Percentiles rank a stretch among this genome's conserved stretches.
These are phyloP conservation scores for Neltuma alba DNA, from an alignment of 306 rosid genomes.

Conservation along the genomic window DNA sequence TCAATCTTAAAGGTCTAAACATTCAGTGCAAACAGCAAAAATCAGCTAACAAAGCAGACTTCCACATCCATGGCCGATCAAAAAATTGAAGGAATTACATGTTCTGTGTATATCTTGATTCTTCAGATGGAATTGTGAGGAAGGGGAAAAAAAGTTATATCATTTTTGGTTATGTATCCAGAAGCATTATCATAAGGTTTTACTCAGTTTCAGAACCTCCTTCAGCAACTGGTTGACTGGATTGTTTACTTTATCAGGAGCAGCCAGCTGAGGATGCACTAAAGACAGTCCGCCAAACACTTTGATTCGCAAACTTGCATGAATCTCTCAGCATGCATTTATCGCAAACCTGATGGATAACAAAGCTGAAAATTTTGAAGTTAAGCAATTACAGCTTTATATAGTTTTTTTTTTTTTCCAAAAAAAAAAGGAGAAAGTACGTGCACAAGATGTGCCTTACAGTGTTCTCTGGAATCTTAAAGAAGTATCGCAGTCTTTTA, in stretches of 20 bases:
- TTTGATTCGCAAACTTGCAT: slow-evolving; percentile 55
- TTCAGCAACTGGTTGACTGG: slow-evolving; percentile 59
- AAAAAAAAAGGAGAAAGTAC: background rate
- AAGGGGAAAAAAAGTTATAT: background rate
- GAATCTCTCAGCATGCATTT: slow-evolving; percentile 37
- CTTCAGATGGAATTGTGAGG: background rate
- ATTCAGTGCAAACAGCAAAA: background rate
- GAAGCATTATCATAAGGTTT: slow-evolving; percentile 33
- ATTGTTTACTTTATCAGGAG: slow-evolving; percentile 53
- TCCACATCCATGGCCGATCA: background rate
- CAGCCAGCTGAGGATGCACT: slow-evolving; percentile 51
- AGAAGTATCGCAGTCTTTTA: slow-evolving; percentile 66
- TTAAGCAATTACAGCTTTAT: background rate
- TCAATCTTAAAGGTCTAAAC: too few species aligned
- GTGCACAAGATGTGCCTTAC: slow-evolving; percentile 38
- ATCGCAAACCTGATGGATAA: slow-evolving; percentile 47
- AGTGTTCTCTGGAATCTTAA: slow-evolving; percentile 62
- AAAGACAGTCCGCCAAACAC: slow-evolving; percentile 48
- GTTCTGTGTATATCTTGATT: background rate
- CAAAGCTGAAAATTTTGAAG: slow-evolving; percentile 9
- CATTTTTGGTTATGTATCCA: slow-evolving; percentile 20
- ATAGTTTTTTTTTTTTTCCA: slow-evolving; percentile 5
- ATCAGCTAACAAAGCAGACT: background rate
- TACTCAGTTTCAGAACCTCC: slow-evolving; percentile 65
- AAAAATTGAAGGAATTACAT: background rate